These are phyloP conservation scores for Striga hermonthica DNA, from an alignment of 305 asterid genomes.

Conservation along the genomic window DNA sequence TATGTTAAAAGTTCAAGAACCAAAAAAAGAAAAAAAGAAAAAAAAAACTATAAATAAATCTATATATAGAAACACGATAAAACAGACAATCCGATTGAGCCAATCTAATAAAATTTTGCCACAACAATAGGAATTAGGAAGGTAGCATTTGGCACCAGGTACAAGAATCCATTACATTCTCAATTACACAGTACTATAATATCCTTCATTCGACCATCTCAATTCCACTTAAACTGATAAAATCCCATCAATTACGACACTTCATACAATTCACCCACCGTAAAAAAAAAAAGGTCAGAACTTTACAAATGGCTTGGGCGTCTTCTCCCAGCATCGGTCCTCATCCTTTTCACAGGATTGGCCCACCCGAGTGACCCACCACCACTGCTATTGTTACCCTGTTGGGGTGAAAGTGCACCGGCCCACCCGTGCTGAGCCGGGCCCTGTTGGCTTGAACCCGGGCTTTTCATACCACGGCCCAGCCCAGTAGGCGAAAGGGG, in stretches of 20 bases:
- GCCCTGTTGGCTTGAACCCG: constrained; percentile 50
- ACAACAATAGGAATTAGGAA: constrained; percentile 23
- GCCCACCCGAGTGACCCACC: constrained; percentile 83
- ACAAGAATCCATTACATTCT: constrained; percentile 25
- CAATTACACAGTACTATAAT: constrained; percentile 27
- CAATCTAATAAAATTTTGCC: constrained; percentile 21
- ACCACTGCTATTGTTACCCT: constrained; percentile 38
- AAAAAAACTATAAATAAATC: too few species aligned
- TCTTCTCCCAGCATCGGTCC: constrained; percentile 84
- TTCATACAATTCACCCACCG: not conserved
- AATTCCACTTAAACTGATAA: constrained; percentile 14
- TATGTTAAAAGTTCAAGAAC: too few species aligned
- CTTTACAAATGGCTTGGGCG: constrained; percentile 77
- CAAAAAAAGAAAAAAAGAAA: too few species aligned
- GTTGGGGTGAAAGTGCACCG: constrained; percentile 55
- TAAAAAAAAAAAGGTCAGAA: not conserved
- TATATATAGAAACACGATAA: too few species aligned
- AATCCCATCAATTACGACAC: constrained; percentile 22
- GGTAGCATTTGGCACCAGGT: constrained; percentile 12
- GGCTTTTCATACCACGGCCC: constrained; percentile 56
- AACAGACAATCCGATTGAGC: not conserved
- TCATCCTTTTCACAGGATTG: constrained; percentile 88
- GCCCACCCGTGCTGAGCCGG: constrained; percentile 54
- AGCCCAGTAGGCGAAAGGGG: constrained; percentile 72
- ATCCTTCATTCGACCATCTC: constrained; percentile 14